Evolutionary conservation across 371 early-diverging fungal genomes (phyloP).

Genomic region (Mortierella sp.): DNA sequence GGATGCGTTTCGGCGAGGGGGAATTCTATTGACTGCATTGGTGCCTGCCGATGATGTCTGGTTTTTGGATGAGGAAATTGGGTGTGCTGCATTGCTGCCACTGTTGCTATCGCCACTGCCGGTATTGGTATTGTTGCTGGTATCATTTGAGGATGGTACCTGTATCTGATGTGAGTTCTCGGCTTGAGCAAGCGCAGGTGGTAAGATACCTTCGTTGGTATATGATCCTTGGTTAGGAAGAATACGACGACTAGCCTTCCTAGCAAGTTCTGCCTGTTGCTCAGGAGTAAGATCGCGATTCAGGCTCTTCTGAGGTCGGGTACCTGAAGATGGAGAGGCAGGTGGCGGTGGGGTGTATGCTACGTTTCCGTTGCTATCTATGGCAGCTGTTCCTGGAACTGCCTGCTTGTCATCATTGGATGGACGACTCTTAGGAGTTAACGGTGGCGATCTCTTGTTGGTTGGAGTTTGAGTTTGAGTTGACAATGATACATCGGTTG

Average conservation of each 20-base stretch:
- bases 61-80: slow-evolving; percentile 4
- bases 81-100: not conserved
- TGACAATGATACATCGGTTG: slow-evolving; percentile 18
- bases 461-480: not conserved
- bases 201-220: slow-evolving; percentile 43
- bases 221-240: slow-evolving; percentile 52
- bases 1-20: slow-evolving; percentile 37
- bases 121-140: not conserved
- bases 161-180: slow-evolving; percentile 12
- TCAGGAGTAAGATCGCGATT: slow-evolving; percentile 40
- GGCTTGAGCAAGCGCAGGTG: slow-evolving; percentile 21
- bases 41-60: not conserved
- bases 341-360: slow-evolving; percentile 50
- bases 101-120: slow-evolving; percentile 5
- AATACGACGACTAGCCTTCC: slow-evolving; percentile 53
- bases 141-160: not conserved
- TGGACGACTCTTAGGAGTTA: slow-evolving; percentile 24
- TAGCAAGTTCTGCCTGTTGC: slow-evolving; percentile 50
- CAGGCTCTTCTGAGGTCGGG: slow-evolving; percentile 32
- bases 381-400: not conserved
- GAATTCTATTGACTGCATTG: not conserved
- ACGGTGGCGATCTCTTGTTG: slow-evolving; percentile 37
- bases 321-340: not conserved
- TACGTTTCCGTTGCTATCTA: slow-evolving; percentile 37
- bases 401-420: slow-evolving; percentile 27